Conservation (phyloP, 75 land plant species). For the Picea sitchensis region DNA sequence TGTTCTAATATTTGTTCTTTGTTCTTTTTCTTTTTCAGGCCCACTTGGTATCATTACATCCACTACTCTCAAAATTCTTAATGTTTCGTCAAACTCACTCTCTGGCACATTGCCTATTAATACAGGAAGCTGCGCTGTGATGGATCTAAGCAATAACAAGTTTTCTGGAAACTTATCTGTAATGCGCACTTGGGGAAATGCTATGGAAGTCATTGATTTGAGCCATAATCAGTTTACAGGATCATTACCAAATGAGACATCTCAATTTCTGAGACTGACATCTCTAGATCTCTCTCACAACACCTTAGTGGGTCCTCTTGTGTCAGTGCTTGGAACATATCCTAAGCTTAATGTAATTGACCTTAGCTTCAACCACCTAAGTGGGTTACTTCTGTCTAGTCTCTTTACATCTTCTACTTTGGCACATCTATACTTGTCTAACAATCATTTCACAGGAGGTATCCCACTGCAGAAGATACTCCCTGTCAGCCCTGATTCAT, state of each 20-base stretch:
- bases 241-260: conserved; percentile 50
- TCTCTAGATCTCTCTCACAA: conserved; percentile 67
- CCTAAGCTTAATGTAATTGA: conserved; percentile 68
- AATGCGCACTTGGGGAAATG: conserved; percentile 65
- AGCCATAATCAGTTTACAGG: conserved; percentile 77
- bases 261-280: conserved; percentile 61
- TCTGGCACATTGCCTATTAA: conserved; percentile 74
- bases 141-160: conserved; percentile 81
- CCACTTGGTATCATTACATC: conserved; percentile 58
- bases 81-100: conserved; percentile 76
- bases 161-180: conserved; percentile 65
- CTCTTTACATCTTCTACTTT: conserved; percentile 56
- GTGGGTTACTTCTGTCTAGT: conserved; percentile 48
- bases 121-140: conserved; percentile 60
- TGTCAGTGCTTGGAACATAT: conserved; percentile 37
- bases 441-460: conserved; percentile 60
- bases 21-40: conserved; percentile 30
- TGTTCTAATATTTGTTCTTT: not conserved
- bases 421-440: conserved; percentile 49
- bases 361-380: conserved; percentile 69
- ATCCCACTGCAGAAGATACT: conserved; percentile 22
- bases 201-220: conserved; percentile 70
- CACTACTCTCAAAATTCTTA: conserved; percentile 58
- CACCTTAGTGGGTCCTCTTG: conserved; percentile 52
- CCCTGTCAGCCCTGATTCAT: conserved; percentile 20